Conservation (phyloP, 805 yeast species). For the Zygosaccharomyces pseudorouxii region DNA sequence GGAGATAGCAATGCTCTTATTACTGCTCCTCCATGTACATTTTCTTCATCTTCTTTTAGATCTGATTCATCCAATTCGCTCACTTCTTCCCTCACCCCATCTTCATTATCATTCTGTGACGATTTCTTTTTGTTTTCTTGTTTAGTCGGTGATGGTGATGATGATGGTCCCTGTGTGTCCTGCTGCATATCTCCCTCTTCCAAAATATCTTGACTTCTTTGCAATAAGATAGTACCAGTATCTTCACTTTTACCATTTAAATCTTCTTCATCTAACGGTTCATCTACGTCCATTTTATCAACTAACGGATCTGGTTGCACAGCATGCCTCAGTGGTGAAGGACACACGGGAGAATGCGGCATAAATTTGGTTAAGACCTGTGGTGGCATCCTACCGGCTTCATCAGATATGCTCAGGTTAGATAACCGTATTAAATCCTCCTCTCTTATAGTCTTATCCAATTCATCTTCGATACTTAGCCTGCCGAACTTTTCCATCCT, state of each 20-base stretch:
- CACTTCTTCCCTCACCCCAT: slow-evolving; percentile 4
- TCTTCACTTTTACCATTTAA: not conserved
- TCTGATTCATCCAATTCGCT: slow-evolving; percentile 2
- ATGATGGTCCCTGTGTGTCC: not conserved
- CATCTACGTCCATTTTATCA: slow-evolving; percentile 25
- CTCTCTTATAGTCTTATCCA: slow-evolving; percentile 13
- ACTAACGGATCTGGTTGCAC: slow-evolving; percentile 9
- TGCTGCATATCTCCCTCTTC: not conserved
- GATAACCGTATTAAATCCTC: slow-evolving; percentile 22
- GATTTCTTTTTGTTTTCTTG: not conserved
- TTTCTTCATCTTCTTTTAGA: slow-evolving; percentile 1
- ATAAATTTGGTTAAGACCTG: slow-evolving; percentile 15
- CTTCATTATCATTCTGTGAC: slow-evolving; percentile 2
- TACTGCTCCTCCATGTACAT: slow-evolving; percentile 14
- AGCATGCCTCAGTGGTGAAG: slow-evolving; percentile 20
- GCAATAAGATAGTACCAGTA: not conserved
- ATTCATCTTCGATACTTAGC: slow-evolving; percentile 13
- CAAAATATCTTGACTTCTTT: not conserved
- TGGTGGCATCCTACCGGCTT: slow-evolving; percentile 12
- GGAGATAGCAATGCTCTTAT: slow-evolving; percentile 29
- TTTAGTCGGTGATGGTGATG: not conserved
- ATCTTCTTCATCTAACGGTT: slow-evolving; percentile 10
- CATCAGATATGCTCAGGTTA: slow-evolving; percentile 18
- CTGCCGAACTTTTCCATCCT: slow-evolving; percentile 16
- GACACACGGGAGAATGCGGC: slow-evolving; percentile 14